Percentiles rank a stretch among this genome's conserved stretches.
Evolutionary conservation across 2,329 filamentous ascomycete genomes (phyloP).

Genomic region (Metarhizium anisopliae): DNA sequence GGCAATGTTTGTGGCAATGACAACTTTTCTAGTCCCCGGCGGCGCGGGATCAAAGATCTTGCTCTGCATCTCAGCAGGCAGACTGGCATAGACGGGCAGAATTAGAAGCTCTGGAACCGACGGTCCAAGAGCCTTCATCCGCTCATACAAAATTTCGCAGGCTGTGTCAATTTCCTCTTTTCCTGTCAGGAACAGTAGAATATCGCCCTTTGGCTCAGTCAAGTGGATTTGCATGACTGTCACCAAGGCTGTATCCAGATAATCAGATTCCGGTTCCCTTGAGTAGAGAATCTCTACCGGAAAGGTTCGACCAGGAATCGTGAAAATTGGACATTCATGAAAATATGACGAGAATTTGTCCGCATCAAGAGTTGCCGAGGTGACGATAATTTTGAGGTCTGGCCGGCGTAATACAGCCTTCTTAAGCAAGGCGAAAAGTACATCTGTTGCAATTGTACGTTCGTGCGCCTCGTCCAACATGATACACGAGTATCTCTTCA

Average conservation of each 20-base stretch:
- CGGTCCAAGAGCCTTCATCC: conserved; percentile 91
- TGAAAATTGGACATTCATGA: conserved; percentile 91
- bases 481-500: conserved; percentile 87
- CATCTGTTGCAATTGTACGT: conserved; percentile 89
- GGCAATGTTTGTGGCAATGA: conserved; percentile 97
- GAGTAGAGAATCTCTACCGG: conserved; percentile 96
- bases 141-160: conserved; percentile 85
- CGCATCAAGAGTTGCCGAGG: conserved; percentile 89
- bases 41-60: conserved; percentile 92
- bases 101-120: conserved; percentile 88
- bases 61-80: conserved; percentile 90
- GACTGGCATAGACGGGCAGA: conserved; percentile 88
- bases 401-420: conserved; percentile 80
- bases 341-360: conserved; percentile 98
- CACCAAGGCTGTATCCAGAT: conserved; percentile 85
- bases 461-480: conserved; percentile 99
- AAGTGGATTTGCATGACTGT: conserved; percentile 98
- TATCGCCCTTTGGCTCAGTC: conserved; percentile 85
- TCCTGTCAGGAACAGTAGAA: conserved; percentile 92
- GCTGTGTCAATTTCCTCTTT: conserved; percentile 96
- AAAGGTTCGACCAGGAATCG: conserved; percentile 88
- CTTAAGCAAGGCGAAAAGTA: conserved; percentile 88
- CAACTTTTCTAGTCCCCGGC: conserved; percentile 77
- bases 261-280: conserved; percentile 89
- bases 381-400: conserved; percentile 92